These are phyloP conservation scores for Pythium myriotylum DNA, from an alignment of 352 stramenopile species.

Conservation along the genomic window DNA sequence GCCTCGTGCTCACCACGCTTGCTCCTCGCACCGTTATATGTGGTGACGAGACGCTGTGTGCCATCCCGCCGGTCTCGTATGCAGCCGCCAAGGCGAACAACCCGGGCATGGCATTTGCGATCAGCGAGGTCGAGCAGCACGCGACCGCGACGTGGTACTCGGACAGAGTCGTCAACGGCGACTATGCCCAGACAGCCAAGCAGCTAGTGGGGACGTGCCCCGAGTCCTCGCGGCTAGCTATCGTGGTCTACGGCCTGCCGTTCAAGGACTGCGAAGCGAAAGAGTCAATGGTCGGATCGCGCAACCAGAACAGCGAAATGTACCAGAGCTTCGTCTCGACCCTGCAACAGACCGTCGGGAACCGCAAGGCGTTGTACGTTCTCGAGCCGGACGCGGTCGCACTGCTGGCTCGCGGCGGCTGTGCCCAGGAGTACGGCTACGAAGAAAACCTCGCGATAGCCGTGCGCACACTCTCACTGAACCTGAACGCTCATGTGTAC, in stretches of 20 bases:
- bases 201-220: conserved; percentile 40
- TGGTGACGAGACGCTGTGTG: conserved; percentile 49
- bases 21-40: not conserved
- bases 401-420: conserved; percentile 50
- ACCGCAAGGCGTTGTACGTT: conserved; percentile 69
- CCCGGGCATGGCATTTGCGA: conserved; percentile 52
- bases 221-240: conserved; percentile 42
- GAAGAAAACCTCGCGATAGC: conserved; percentile 49
- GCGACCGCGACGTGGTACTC: conserved; percentile 61
- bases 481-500: conserved; percentile 64
- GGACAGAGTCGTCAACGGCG: conserved; percentile 38
- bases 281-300: conserved; percentile 39
- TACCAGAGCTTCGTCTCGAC: conserved; percentile 54
- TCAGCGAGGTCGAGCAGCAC: conserved; percentile 58
- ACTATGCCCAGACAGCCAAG: conserved; percentile 38
- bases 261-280: conserved; percentile 69
- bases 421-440: conserved; percentile 44
- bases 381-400: conserved; percentile 64
- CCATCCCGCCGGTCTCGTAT: conserved; percentile 51
- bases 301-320: conserved; percentile 37
- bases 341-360: conserved; percentile 40
- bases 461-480: conserved; percentile 44
- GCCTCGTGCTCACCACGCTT: conserved; percentile 22
- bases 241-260: conserved; percentile 74
- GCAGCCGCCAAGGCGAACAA: conserved; percentile 44